Percentiles rank a stretch among this genome's conserved stretches.
Evolutionary conservation across 108 stramenopile genomes (phyloP).

Genomic region (Cylindrotheca closterium): DNA sequence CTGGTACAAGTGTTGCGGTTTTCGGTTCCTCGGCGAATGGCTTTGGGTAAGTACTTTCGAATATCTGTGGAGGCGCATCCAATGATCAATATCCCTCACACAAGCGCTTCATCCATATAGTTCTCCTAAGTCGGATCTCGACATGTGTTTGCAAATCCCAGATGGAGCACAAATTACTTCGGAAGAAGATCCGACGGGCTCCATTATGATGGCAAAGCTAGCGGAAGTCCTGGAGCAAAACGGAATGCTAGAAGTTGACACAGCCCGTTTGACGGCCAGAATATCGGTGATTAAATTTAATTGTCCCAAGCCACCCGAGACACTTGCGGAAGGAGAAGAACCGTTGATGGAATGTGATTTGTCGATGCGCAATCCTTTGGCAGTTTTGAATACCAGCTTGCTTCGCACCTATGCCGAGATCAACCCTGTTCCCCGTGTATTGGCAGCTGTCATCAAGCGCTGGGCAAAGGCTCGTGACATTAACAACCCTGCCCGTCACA

Average conservation of each 20-base stretch:
- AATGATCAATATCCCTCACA: neutral
- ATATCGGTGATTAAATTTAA: conserved; percentile 96
- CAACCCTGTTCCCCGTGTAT: conserved; percentile 74
- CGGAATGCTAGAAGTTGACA: conserved; percentile 88
- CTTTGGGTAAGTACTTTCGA: conserved; percentile 70
- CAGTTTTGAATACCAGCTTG: conserved; percentile 91
- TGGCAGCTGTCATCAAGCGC: conserved; percentile 94
- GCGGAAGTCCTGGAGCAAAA: conserved; percentile 61
- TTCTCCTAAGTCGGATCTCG: conserved; percentile 80
- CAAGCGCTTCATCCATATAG: neutral
- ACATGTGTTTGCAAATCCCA: conserved; percentile 84
- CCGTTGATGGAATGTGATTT: conserved; percentile 93
- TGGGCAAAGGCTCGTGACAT: conserved; percentile 95
- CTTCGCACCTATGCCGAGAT: conserved; percentile 83
- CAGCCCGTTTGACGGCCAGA: conserved; percentile 89
- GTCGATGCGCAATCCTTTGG: conserved; percentile 94
- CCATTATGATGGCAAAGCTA: conserved; percentile 72
- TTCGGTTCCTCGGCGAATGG: conserved; percentile 91
- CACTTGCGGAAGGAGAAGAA: conserved; percentile 45
- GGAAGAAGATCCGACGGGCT: conserved; percentile 60
- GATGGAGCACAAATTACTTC: conserved; percentile 32
- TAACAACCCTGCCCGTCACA: conserved; percentile 93
- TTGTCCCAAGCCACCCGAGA: conserved; percentile 43
- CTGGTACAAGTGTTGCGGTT: conserved; percentile 73
- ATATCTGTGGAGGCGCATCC: neutral